phyloP scores from a whole-genome alignment of 352 stramenopile genomes.

The Phytophthora megakarya region DNA sequence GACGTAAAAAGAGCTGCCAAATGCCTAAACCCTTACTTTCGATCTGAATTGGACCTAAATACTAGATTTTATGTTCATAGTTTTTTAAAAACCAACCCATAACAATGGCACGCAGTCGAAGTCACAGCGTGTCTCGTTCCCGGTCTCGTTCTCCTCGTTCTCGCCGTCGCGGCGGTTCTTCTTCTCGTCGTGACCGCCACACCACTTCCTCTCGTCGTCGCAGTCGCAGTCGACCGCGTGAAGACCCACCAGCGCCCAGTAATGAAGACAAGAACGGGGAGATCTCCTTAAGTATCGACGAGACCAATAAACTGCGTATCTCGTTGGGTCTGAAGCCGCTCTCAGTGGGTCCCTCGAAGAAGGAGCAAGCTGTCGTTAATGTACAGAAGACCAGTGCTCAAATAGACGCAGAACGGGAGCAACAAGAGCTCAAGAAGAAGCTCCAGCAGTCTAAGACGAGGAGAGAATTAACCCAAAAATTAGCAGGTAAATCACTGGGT shows the following conservation, averaged over 20 bases:
- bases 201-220: slow-evolving; percentile 32
- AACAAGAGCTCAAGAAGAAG: slow-evolving; percentile 55
- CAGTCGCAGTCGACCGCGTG: slow-evolving; percentile 30
- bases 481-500: slow-evolving; percentile 74
- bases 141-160: slow-evolving; percentile 36
- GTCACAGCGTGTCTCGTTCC: slow-evolving; percentile 39
- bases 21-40: too few relatives aligned
- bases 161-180: slow-evolving; percentile 18
- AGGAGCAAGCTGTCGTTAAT: slow-evolving; percentile 59
- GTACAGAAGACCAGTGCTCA: slow-evolving; percentile 69
- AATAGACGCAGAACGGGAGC: slow-evolving; percentile 53
- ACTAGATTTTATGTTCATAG: too few relatives aligned
- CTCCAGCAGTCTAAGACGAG: slow-evolving; percentile 68
- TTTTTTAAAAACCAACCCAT: too few relatives aligned
- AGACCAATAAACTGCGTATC: slow-evolving; percentile 78
- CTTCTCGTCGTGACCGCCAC: slow-evolving; percentile 29
- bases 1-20: too few relatives aligned
- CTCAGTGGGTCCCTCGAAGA: slow-evolving; percentile 48
- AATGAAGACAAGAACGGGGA: slow-evolving; percentile 73
- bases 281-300: slow-evolving; percentile 82
- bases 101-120: slow-evolving; percentile 40
- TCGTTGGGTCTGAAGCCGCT: slow-evolving; percentile 81
- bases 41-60: too few relatives aligned
- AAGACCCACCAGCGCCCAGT: neutral
- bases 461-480: slow-evolving; percentile 74